Evolutionary conservation across 1,284 basidiomycete genomes (phyloP).

Genomic region (Bjerkandera adusta): DNA sequence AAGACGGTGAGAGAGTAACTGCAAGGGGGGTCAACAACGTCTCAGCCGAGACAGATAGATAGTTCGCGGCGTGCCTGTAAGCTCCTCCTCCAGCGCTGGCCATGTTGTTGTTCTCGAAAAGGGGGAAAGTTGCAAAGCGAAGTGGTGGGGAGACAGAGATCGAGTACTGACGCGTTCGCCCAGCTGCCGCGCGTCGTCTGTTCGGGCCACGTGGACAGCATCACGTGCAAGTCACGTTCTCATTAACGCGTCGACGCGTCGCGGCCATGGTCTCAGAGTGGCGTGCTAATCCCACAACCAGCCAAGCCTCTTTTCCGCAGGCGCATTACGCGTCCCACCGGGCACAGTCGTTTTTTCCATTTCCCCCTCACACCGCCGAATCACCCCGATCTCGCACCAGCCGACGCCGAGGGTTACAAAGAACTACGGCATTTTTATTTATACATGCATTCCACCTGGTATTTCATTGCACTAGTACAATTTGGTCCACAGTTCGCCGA

Average conservation of each 20-base stretch:
- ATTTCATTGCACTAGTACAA: neutral
- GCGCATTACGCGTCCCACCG: neutral
- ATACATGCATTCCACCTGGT: neutral
- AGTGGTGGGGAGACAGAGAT: constrained; percentile 4
- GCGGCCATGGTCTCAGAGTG: no score
- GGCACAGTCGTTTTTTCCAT: no score
- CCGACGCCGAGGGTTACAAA: no score
- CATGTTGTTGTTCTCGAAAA: constrained; percentile 39
- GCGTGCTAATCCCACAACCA: no score
- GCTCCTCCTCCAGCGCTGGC: constrained; percentile 75
- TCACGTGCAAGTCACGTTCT: constrained; percentile 13
- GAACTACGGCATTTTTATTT: neutral
- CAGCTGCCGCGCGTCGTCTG: constrained; percentile 13
- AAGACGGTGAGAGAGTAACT: constrained; percentile 99
- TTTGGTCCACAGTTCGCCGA: neutral
- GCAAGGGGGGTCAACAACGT: constrained; percentile 12
- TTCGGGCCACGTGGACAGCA: neutral
- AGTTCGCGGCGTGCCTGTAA: constrained; percentile 55
- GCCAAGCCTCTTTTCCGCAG: no score
- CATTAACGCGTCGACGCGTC: neutral
- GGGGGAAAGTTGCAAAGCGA: constrained; percentile 7
- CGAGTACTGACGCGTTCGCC: constrained; percentile 30
- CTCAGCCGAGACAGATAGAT: neutral
- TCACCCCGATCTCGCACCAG: no score
- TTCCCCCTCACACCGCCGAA: no score